Conservation (phyloP, 2,329 filamentous ascomycete genomes). For the Xylariaceae sp. region DNA sequence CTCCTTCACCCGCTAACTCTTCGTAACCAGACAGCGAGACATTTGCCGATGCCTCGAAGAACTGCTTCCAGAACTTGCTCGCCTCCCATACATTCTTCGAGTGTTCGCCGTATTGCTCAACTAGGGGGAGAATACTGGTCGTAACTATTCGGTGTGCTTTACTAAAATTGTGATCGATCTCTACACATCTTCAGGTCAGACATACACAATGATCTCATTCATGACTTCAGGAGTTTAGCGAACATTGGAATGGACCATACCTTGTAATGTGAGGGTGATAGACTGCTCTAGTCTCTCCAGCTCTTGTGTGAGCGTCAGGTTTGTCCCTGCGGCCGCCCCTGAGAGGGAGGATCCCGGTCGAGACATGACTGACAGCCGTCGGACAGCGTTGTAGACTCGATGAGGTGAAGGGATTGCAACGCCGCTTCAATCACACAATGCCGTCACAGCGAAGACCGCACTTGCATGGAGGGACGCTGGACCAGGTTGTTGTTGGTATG, state of each 20-base stretch:
- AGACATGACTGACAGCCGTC: slow-evolving; percentile 39
- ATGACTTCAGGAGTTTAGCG: neutral
- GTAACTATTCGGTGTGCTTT: slow-evolving; percentile 95
- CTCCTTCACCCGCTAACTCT: slow-evolving; percentile 65
- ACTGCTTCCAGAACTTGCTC: slow-evolving; percentile 99
- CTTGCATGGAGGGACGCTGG: too few relatives aligned
- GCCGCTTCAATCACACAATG: too few relatives aligned
- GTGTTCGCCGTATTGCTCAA: slow-evolving; percentile 93
- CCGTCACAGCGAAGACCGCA: too few relatives aligned
- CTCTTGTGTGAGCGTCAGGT: slow-evolving; percentile 84
- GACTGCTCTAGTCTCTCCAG: slow-evolving; percentile 94
- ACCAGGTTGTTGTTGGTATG: too few relatives aligned
- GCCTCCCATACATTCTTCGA: slow-evolving; percentile 95
- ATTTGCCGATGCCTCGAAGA: slow-evolving; percentile 97
- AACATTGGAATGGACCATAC: slow-evolving; percentile 36
- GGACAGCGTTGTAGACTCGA: too few relatives aligned
- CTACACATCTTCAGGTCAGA: slow-evolving; percentile 40
- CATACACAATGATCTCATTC: neutral
- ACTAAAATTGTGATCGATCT: slow-evolving; percentile 98
- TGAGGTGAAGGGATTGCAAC: too few relatives aligned
- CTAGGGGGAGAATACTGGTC: slow-evolving; percentile 83
- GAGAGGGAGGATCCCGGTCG: slow-evolving; percentile 44
- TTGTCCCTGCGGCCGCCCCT: slow-evolving; percentile 33
- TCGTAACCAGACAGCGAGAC: slow-evolving; percentile 95
- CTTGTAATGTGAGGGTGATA: slow-evolving; percentile 92